Evolutionary conservation across 129 eudicot species (phyloP).

Genomic region (Chrysanthemum lavandulifolium): DNA sequence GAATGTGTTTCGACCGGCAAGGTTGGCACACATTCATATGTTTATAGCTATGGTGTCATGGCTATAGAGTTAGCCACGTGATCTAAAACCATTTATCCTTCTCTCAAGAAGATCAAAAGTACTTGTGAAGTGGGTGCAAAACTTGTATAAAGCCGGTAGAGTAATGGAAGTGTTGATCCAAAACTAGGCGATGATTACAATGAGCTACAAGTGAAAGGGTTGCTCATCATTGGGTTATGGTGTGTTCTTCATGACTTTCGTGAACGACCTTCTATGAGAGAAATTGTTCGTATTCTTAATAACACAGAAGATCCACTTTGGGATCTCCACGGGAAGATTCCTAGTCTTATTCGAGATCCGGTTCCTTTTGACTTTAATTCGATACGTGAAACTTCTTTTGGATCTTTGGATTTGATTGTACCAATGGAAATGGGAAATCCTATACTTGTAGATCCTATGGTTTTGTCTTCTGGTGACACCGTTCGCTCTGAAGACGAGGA

Average conservation of each 20-base stretch:
- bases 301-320: constrained; percentile 33
- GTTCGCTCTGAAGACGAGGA: no score
- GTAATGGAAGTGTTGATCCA: constrained; percentile 36
- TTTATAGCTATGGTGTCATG: no score
- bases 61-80: no score
- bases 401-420: no score
- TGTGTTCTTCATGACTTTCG: constrained; percentile 40
- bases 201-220: constrained; percentile 23
- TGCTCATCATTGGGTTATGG: constrained; percentile 41
- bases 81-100: no score
- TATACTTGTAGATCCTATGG: no score
- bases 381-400: no score
- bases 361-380: no score
- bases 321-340: constrained; percentile 6
- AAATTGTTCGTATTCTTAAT: constrained; percentile 34
- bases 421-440: no score
- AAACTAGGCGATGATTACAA: constrained; percentile 24
- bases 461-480: no score
- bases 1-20: no score
- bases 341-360: not conserved
- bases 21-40: no score
- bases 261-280: constrained; percentile 35
- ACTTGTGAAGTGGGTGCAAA: constrained; percentile 32
- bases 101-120: not conserved
- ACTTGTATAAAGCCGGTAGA: constrained; percentile 32